Conservation (phyloP, 345 rosid species). For the Salix dunnii region DNA sequence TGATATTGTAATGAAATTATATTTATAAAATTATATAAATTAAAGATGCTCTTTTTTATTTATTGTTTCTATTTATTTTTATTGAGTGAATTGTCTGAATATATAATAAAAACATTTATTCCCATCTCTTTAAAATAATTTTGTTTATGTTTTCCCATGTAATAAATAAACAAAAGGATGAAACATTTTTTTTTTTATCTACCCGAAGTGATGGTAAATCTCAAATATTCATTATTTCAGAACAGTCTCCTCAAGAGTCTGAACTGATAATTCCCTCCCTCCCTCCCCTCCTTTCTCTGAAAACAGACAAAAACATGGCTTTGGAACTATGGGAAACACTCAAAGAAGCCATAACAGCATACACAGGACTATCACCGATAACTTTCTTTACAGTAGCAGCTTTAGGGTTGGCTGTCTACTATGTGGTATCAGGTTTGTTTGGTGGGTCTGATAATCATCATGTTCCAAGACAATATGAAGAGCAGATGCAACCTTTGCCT, state of each 20-base stretch:
- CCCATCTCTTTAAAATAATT: too few relatives aligned
- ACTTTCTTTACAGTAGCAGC: slow-evolving; percentile 71
- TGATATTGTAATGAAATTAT: too few relatives aligned
- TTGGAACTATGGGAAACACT: slow-evolving; percentile 83
- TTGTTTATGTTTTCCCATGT: too few relatives aligned
- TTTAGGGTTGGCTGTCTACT: slow-evolving; percentile 62
- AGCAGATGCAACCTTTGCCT: slow-evolving; percentile 69
- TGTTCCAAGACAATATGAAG: slow-evolving; percentile 41
- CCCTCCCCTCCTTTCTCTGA: not conserved
- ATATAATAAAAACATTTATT: too few relatives aligned
- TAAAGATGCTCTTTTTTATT: too few relatives aligned
- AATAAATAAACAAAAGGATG: not conserved
- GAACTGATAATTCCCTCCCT: not conserved
- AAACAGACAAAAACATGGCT: slow-evolving; percentile 42
- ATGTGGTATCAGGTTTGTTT: slow-evolving; percentile 60
- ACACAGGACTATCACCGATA: slow-evolving; percentile 87
- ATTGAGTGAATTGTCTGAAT: too few relatives aligned
- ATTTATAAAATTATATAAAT: too few relatives aligned
- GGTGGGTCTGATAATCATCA: slow-evolving; percentile 46
- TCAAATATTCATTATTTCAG: not conserved
- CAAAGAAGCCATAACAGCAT: slow-evolving; percentile 70
- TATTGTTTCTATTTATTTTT: too few relatives aligned
- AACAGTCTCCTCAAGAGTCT: not conserved
- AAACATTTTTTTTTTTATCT: not conserved
- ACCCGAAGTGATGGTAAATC: not conserved